Percentiles rank a stretch among this genome's conserved stretches.
phyloP scores from a whole-genome alignment of 352 stramenopile genomes.

The Thalassiosira hispida region DNA sequence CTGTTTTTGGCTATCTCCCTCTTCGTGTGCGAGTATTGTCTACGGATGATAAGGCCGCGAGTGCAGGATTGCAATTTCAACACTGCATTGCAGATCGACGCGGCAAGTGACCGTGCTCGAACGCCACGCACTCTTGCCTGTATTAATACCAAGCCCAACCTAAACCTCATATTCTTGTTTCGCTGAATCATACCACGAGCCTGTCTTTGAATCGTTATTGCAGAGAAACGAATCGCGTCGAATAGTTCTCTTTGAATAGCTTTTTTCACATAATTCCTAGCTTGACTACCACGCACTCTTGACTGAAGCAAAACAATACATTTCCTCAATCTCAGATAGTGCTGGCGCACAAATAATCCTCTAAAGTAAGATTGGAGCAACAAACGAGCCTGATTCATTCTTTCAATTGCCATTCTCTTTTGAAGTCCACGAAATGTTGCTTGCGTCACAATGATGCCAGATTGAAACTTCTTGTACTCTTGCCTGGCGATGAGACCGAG shows the following conservation, averaged over 20 bases:
- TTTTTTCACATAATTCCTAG: background rate
- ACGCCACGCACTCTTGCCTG: slow-evolving; percentile 2
- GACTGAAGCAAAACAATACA: background rate
- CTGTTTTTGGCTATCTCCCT: background rate
- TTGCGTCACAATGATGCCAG: background rate
- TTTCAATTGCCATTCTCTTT: background rate
- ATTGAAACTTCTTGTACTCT: slow-evolving; percentile 1
- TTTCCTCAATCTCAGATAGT: slow-evolving; percentile 11
- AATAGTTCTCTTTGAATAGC: background rate
- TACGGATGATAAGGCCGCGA: background rate
- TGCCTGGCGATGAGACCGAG: background rate
- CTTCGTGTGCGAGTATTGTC: background rate
- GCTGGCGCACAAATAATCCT: slow-evolving; percentile 7
- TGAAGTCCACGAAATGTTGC: background rate
- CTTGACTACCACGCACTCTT: slow-evolving; percentile 19
- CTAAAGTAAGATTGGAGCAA: slow-evolving; percentile 7
- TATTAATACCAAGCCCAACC: background rate
- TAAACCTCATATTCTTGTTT: background rate
- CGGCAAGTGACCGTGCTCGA: background rate
- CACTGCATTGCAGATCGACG: background rate
- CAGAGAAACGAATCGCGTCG: background rate
- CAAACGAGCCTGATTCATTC: background rate
- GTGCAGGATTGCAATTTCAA: slow-evolving; percentile 2
- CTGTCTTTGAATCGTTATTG: background rate
- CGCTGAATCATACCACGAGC: background rate